Percentiles rank a stretch among this genome's conserved stretches.
These are phyloP conservation scores for Colletotrichum somersetense DNA, from an alignment of 2,329 filamentous ascomycete genomes.

Conservation along the genomic window DNA sequence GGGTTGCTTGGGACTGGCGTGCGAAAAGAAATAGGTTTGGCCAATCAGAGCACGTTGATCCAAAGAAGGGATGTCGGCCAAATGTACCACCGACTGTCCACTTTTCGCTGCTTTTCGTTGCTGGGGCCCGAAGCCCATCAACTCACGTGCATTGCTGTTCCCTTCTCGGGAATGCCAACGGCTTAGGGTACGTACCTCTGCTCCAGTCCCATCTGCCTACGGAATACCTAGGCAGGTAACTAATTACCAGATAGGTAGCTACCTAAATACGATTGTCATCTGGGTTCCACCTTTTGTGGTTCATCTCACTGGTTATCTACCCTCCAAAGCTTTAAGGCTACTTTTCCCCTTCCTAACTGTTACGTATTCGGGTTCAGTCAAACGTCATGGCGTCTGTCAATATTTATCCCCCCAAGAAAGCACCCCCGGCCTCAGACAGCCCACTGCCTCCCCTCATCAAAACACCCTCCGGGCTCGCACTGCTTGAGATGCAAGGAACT, in stretches of 20 bases:
- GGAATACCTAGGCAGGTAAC: too few relatives aligned
- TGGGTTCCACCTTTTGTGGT: not conserved
- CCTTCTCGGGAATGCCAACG: constrained; percentile 3
- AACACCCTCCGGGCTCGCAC: constrained; percentile 88
- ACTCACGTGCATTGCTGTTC: constrained; percentile 21
- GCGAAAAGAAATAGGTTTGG: constrained; percentile 33
- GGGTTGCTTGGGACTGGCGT: constrained; percentile 49
- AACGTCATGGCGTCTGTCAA: constrained; percentile 53
- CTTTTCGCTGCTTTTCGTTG: not conserved
- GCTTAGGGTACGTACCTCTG: not conserved
- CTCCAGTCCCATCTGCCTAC: not conserved
- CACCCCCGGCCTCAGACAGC: constrained; percentile 48
- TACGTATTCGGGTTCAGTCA: too few relatives aligned
- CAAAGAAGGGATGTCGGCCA: constrained; percentile 6
- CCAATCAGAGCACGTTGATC: constrained; percentile 50
- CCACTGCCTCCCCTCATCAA: constrained; percentile 86
- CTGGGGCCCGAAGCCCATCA: constrained; percentile 11
- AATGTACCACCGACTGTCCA: constrained; percentile 5
- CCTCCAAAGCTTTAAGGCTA: not conserved
- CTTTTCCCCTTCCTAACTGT: not conserved
- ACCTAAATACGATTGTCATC: not conserved
- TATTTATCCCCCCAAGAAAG: constrained; percentile 55
- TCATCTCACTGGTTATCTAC: not conserved
- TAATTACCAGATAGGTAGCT: too few relatives aligned
- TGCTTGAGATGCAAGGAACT: constrained; percentile 92